A percentile compares a stretch with the other conserved stretches of the same genome.
Conservation (phyloP, 805 yeast genomes). For the Pichia californica region DNA sequence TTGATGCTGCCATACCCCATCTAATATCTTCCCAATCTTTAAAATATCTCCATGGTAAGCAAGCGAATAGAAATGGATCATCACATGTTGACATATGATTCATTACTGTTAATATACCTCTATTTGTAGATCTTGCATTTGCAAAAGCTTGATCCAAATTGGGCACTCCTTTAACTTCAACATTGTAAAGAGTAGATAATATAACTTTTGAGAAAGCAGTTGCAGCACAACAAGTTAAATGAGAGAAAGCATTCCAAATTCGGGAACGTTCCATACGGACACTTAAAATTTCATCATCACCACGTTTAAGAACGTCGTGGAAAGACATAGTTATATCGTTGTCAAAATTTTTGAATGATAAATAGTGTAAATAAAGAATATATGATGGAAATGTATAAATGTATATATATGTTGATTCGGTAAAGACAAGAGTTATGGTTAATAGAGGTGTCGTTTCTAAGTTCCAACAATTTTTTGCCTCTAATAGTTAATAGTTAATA, state of each 20-base stretch:
- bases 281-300: conserved; percentile 59
- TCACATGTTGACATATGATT: conserved; percentile 90
- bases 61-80: conserved; percentile 88
- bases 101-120: conserved; percentile 81
- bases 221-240: conserved; percentile 59
- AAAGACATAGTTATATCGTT: conserved; percentile 46
- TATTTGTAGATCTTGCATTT: conserved; percentile 56
- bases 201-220: conserved; percentile 59
- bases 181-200: conserved; percentile 55
- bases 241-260: conserved; percentile 65
- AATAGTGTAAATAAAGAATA: neutral
- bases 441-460: too few species aligned
- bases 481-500: too few species aligned
- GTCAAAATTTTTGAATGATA: neutral
- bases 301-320: conserved; percentile 61
- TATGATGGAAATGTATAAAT: too few species aligned
- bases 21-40: conserved; percentile 60
- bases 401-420: too few species aligned
- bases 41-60: conserved; percentile 67
- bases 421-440: too few species aligned
- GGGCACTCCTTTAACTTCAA: conserved; percentile 55
- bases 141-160: conserved; percentile 57
- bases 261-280: conserved; percentile 44
- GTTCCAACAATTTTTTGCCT: too few species aligned
- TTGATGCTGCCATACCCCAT: conserved; percentile 94